Base-by-base conservation (phyloP, 1,284 basidiomycete genomes). In the Ceratorhiza oryzae-sativae region DNA sequence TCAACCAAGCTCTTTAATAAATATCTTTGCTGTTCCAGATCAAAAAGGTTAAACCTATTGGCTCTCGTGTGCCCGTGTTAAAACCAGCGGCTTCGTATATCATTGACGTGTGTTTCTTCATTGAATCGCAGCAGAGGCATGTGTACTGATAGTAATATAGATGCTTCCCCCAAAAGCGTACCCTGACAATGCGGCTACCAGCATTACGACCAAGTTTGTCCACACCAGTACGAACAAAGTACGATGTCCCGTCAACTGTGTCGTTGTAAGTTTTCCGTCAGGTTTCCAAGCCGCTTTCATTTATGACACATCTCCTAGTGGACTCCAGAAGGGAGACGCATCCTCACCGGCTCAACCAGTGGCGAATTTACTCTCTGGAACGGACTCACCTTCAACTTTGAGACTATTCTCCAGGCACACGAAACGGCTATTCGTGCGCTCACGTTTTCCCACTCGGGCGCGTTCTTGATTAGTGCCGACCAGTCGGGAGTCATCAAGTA, bases 331-430 rank as follows among this genome's bases (percentile, higher is more conserved):
- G 36, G 36, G 13, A 39, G 36, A 13, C 36, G 36, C 13, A 39
- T 39, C 36, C 36, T 39, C 53, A 99, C 97, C 0, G 97, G 97
- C 27, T 96, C 95, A 18, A 95, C 95, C 32, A 95, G 92, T 76
- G 97, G 97, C 70, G 97, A 99, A 81, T 98, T 99, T 81, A 98
- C 97, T 0, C 87, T 99, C 4, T 99, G 97, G 97, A 99, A 99
- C 78, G 97, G 96, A 20, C 85, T 97, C 36, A 98, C 97, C 0
- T 99, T 98, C 88, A 98, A 99, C 83, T 99, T 99, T 80, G 97
- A 99, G 81, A 98, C 97, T 0, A 98, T 99, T 77, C 87, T 98
- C 49, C 96, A 98, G 82, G 97, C 96, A 0, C 97, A 99, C 82
- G 97, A 99, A 79, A 90, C 91, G 9, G 92, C 95, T 23, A 94